Conservation (phyloP, 768 basidiomycete genomes). For the Boletus subcaerulescens region DNA sequence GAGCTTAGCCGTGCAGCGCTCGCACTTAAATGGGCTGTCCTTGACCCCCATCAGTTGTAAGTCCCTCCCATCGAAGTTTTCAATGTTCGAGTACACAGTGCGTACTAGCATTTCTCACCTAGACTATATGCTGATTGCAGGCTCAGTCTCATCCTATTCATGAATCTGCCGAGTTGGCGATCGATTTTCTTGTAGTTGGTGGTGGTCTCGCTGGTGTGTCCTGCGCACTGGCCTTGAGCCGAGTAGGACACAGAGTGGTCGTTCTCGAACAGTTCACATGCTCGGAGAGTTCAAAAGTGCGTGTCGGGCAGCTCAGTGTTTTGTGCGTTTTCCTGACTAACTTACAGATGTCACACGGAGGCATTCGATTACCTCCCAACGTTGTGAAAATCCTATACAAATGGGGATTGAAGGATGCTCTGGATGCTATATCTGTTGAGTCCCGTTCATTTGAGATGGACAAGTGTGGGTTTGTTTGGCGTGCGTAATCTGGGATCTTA, state of each 20-base stretch:
- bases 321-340: background rate
- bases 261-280: constrained; percentile 51
- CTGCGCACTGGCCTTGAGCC: constrained; percentile 50
- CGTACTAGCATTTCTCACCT: background rate
- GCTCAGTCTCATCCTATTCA: constrained; percentile 12
- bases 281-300: constrained; percentile 34
- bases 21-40: constrained; percentile 11
- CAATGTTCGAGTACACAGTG: constrained; percentile 17
- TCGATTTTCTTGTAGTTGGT: constrained; percentile 47
- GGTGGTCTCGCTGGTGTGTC: constrained; percentile 57
- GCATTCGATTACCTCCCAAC: constrained; percentile 54
- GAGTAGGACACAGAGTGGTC: constrained; percentile 58
- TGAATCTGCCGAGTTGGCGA: constrained; percentile 13
- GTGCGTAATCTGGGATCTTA: background rate
- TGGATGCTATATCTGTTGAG: constrained; percentile 35
- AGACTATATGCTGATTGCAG: background rate
- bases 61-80: background rate
- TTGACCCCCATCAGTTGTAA: background rate
- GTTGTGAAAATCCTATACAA: constrained; percentile 52
- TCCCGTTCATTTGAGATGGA: constrained; percentile 21
- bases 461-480: constrained; percentile 24
- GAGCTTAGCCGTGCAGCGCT: constrained; percentile 13
- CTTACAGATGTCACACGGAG: constrained; percentile 33
- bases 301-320: background rate
- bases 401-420: constrained; percentile 50